Conservation (phyloP, 116 monocot genomes). For the Iris pallida region DNA sequence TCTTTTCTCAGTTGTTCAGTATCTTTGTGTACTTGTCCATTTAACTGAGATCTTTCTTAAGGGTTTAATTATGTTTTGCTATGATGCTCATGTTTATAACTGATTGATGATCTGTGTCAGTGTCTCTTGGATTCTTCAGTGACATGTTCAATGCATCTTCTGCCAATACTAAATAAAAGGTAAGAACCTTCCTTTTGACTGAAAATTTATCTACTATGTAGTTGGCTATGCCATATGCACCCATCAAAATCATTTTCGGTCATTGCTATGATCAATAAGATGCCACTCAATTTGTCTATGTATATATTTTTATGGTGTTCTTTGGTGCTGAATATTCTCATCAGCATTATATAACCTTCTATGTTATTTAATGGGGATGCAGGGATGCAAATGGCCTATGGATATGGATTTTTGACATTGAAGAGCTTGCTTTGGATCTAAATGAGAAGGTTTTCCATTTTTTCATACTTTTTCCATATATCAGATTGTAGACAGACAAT, state of each 20-base stretch:
- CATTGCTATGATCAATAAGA: background rate
- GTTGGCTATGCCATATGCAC: too few species aligned
- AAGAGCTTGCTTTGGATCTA: conserved; percentile 38
- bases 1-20: too few species aligned
- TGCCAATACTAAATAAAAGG: conserved; percentile 41
- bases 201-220: background rate
- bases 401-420: conserved; percentile 32
- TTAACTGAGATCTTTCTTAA: too few species aligned
- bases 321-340: background rate
- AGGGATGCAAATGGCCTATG: conserved; percentile 64
- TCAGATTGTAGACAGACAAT: background rate
- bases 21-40: too few species aligned
- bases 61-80: conserved; percentile 10
- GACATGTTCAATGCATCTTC: conserved; percentile 51
- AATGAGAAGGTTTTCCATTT: conserved; percentile 43
- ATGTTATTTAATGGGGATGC: background rate
- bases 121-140: conserved; percentile 78
- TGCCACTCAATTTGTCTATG: background rate
- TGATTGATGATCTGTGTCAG: conserved; percentile 30
- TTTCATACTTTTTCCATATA: background rate
- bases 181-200: conserved; percentile 19
- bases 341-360: background rate
- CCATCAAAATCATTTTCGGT: background rate
- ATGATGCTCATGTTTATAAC: conserved; percentile 1
- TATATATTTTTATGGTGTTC: background rate